These are phyloP conservation scores for Alternaria sp. DNA, from an alignment of 2,329 filamentous ascomycete genomes.

Conservation along the genomic window DNA sequence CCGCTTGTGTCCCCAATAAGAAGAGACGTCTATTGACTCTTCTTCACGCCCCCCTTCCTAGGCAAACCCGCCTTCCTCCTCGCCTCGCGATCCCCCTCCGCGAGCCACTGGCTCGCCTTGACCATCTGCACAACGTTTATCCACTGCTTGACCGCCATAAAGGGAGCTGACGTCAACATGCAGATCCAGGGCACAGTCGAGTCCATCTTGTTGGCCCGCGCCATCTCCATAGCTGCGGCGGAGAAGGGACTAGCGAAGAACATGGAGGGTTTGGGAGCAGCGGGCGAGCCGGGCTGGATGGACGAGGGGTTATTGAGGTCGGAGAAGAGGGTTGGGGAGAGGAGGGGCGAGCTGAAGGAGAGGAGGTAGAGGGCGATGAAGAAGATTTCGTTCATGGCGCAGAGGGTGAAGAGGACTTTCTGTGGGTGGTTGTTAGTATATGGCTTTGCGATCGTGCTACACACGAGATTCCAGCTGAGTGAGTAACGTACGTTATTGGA, in stretches of 20 bases:
- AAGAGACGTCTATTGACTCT: constrained; percentile 24
- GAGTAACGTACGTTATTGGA: constrained; percentile 79
- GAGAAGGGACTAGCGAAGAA: constrained; percentile 91
- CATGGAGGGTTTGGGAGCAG: constrained; percentile 71
- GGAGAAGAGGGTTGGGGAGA: constrained; percentile 81
- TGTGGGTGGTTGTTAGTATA: constrained; percentile 49
- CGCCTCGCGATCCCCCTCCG: constrained; percentile 81
- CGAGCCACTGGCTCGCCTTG: constrained; percentile 90
- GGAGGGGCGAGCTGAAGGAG: constrained; percentile 88
- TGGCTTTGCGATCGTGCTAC: background rate
- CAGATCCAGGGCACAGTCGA: constrained; percentile 75
- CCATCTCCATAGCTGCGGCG: constrained; percentile 89
- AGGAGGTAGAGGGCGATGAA: constrained; percentile 98
- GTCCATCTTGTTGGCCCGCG: constrained; percentile 82
- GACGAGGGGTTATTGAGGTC: constrained; percentile 62
- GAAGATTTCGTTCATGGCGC: constrained; percentile 90
- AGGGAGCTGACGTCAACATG: constrained; percentile 77
- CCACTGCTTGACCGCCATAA: constrained; percentile 91
- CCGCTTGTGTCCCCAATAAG: background rate
- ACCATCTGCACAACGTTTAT: constrained; percentile 94
- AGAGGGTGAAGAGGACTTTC: constrained; percentile 90
- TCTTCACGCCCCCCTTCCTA: constrained; percentile 37
- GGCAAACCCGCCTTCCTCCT: constrained; percentile 57
- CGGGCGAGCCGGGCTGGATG: constrained; percentile 68
- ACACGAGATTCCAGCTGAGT: background rate